These are phyloP conservation scores for Nakazawaea anatomiae DNA, from an alignment of 805 yeast genomes.

Conservation along the genomic window DNA sequence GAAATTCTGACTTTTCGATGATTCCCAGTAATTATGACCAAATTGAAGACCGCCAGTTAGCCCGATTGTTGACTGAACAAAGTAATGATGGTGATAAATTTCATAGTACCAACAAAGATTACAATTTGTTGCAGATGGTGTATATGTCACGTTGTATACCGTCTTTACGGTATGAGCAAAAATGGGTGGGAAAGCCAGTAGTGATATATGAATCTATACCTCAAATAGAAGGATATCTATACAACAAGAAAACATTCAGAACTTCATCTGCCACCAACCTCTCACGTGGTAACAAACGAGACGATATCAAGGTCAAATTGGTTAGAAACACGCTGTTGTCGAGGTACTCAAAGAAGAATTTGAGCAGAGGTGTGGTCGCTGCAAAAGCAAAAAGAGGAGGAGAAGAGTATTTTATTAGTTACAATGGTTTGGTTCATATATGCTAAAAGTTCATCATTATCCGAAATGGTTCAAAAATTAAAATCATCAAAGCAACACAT, in stretches of 20 bases:
- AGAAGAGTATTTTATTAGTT: slow-evolving; percentile 1
- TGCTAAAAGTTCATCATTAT: background rate
- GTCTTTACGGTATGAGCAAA: background rate
- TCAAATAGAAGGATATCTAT: background rate
- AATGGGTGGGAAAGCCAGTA: slow-evolving; percentile 5
- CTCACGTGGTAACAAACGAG: background rate
- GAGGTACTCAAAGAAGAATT: background rate
- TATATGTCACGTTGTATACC: slow-evolving; percentile 1
- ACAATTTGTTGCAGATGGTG: background rate
- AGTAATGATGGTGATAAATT: no score
- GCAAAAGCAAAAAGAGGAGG: background rate
- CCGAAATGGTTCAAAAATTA: background rate
- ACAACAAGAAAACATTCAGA: background rate
- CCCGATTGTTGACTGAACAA: background rate
- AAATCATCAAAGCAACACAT: background rate
- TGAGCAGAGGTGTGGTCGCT: background rate
- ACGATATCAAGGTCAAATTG: background rate
- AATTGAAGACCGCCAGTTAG: background rate
- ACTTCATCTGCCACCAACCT: background rate
- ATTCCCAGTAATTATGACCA: background rate
- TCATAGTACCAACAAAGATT: background rate
- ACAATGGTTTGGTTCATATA: background rate
- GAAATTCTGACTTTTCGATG: background rate
- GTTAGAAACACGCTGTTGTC: background rate
- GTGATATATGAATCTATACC: slow-evolving; percentile 1